Percentiles rank a stretch among this genome's conserved stretches.
Conservation (phyloP, 768 basidiomycete species). For the Hypsizygus marmoreus region DNA sequence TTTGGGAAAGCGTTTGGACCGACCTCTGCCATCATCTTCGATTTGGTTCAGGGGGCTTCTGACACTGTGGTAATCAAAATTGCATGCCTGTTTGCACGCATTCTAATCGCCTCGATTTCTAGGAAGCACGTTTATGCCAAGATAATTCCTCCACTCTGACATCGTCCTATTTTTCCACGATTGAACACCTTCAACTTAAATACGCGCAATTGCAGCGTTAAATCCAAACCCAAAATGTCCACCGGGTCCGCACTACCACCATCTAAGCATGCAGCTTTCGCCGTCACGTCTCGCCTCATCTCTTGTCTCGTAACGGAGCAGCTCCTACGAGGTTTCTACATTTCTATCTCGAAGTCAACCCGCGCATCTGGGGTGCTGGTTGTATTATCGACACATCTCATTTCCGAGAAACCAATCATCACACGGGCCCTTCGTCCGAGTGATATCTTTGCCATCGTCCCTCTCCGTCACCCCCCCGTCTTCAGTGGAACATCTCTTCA, state of each 20-base stretch:
- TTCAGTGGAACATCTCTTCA: conserved; percentile 29
- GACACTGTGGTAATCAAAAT: conserved; percentile 1
- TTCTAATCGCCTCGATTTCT: background rate
- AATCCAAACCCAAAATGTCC: conserved; percentile 29
- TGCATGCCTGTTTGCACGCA: background rate
- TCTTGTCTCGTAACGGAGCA: conserved; percentile 53
- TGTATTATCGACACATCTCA: conserved; percentile 38
- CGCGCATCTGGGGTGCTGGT: conserved; percentile 36
- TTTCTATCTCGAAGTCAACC: conserved; percentile 27
- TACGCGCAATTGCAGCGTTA: conserved; percentile 10
- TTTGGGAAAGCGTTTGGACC: background rate
- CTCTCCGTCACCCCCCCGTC: conserved; percentile 47
- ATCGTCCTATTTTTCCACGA: conserved; percentile 12
- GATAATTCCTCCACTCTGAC: conserved; percentile 1
- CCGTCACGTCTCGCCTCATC: conserved; percentile 48
- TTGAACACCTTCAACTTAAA: conserved; percentile 22
- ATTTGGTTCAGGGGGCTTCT: conserved; percentile 3
- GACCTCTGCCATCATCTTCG: background rate
- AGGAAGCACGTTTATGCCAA: conserved; percentile 8
- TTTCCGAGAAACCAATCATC: conserved; percentile 33
- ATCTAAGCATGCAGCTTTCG: conserved; percentile 41
- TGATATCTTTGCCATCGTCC: conserved; percentile 51
- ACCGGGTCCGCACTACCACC: conserved; percentile 38
- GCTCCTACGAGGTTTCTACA: conserved; percentile 44
- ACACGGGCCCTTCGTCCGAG: conserved; percentile 33